Percentiles rank a stretch among this genome's conserved stretches.
phyloP scores from a whole-genome alignment of 2,329 filamentous ascomycete species.

The Penicillium sp. region DNA sequence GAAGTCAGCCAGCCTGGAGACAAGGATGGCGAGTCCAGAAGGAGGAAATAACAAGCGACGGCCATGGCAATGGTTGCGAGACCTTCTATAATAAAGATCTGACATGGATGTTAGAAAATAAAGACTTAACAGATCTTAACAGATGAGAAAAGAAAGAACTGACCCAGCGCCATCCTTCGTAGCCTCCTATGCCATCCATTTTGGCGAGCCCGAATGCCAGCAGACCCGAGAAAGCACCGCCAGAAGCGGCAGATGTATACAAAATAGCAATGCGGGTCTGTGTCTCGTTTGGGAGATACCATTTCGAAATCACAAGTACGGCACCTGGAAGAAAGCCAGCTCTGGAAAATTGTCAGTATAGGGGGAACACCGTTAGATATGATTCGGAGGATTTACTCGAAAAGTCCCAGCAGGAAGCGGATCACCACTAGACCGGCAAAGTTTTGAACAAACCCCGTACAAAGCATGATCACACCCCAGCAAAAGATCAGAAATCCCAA shows the following conservation, averaged over 20 bases:
- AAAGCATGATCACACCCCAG: constrained; percentile 19
- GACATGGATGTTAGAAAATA: neutral
- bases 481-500: constrained; percentile 36
- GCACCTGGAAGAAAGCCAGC: constrained; percentile 61
- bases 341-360: constrained; percentile 2
- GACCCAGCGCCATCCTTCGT: constrained; percentile 21
- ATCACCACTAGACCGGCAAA: constrained; percentile 14
- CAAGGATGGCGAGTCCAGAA: constrained; percentile 39
- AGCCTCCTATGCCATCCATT: constrained; percentile 62
- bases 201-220: constrained; percentile 79
- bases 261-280: constrained; percentile 72
- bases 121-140: too few relatives aligned
- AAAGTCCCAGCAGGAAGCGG: constrained; percentile 14
- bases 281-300: constrained; percentile 74
- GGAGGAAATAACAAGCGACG: constrained; percentile 25
- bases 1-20: constrained; percentile 36
- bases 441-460: constrained; percentile 15
- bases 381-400: constrained; percentile 20
- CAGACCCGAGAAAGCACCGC: constrained; percentile 78
- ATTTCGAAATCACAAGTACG: constrained; percentile 73
- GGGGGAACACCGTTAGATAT: neutral
- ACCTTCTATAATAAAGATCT: constrained; percentile 63
- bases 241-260: constrained; percentile 73
- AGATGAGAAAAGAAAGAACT: neutral
- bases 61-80: constrained; percentile 64